phyloP scores from a whole-genome alignment of 352 stramenopile genomes.

The Globisporangium polare region DNA sequence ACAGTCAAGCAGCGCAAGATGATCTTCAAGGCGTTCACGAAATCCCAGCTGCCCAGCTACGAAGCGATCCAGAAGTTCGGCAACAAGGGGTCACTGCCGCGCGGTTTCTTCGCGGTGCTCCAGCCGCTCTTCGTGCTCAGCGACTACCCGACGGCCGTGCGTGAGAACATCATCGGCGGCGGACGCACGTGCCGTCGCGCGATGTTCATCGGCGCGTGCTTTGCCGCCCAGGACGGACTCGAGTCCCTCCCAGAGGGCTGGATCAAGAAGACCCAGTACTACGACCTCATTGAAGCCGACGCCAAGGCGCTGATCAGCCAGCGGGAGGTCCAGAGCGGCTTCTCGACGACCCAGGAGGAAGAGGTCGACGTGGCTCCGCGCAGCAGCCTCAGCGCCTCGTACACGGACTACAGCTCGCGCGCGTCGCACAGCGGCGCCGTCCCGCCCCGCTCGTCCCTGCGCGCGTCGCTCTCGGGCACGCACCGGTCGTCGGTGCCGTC shows the following conservation, averaged over 20 bases:
- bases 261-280: conserved; percentile 81
- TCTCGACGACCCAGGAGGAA: conserved; percentile 26
- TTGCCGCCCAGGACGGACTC: conserved; percentile 68
- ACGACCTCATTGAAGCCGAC: conserved; percentile 76
- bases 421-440: conserved; percentile 35
- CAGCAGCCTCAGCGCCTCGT: conserved; percentile 32
- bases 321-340: conserved; percentile 51
- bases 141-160: conserved; percentile 73
- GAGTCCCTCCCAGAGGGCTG: conserved; percentile 64
- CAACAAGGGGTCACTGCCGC: conserved; percentile 67
- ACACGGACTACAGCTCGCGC: conserved; percentile 53
- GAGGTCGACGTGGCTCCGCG: conserved; percentile 38
- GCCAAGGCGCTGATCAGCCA: conserved; percentile 59
- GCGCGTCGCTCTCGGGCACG: conserved; percentile 6
- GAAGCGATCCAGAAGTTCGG: conserved; percentile 82
- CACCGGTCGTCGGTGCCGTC: conserved; percentile 5
- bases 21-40: conserved; percentile 85
- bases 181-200: conserved; percentile 69
- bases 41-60: conserved; percentile 76
- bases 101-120: conserved; percentile 64
- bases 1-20: conserved; percentile 81
- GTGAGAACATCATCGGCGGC: conserved; percentile 80
- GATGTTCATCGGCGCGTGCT: conserved; percentile 83
- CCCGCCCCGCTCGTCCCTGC: conserved; percentile 23
- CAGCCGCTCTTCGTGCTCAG: conserved; percentile 78